These are phyloP conservation scores for Amylostereum areolatum DNA, from an alignment of 1,284 basidiomycete species.

Conservation along the genomic window DNA sequence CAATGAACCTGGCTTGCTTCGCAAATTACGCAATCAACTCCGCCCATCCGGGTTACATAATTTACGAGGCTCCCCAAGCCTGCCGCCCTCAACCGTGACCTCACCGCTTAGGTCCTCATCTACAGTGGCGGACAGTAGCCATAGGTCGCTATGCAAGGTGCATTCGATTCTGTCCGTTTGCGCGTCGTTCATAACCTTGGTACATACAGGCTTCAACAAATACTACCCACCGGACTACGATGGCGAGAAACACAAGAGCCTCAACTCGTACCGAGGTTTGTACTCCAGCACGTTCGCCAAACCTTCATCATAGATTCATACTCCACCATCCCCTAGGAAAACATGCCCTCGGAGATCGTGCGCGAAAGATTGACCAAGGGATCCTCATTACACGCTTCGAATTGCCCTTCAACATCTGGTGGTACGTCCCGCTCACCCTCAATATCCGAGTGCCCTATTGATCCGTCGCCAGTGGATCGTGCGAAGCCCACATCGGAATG, in stretches of 20 bases:
- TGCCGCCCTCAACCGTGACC: too few relatives aligned
- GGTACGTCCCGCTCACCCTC: slow-evolving; percentile 45
- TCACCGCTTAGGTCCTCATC: too few relatives aligned
- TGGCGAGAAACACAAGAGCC: slow-evolving; percentile 69
- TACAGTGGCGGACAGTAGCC: too few relatives aligned
- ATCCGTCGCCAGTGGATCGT: slow-evolving; percentile 58
- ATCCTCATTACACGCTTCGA: slow-evolving; percentile 93
- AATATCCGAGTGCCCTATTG: not conserved
- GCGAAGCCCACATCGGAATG: slow-evolving; percentile 93
- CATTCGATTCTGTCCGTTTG: too few relatives aligned
- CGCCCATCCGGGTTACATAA: too few relatives aligned
- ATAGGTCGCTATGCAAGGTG: too few relatives aligned
- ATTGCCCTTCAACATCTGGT: slow-evolving; percentile 97
- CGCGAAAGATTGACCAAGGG: slow-evolving; percentile 89
- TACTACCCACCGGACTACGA: slow-evolving; percentile 96
- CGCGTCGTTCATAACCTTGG: too few relatives aligned
- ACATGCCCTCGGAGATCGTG: slow-evolving; percentile 90
- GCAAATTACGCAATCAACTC: too few relatives aligned
- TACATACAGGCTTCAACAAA: slow-evolving; percentile 66
- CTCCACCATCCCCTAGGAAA: slow-evolving; percentile 55
- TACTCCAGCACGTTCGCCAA: slow-evolving; percentile 1
- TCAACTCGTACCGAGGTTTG: slow-evolving; percentile 75
- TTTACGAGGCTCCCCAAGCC: too few relatives aligned
- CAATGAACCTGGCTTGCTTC: too few relatives aligned
- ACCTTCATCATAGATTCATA: not conserved